These are phyloP conservation scores for Trichosporon inkin DNA, from an alignment of 1,284 basidiomycete species.

Conservation along the genomic window DNA sequence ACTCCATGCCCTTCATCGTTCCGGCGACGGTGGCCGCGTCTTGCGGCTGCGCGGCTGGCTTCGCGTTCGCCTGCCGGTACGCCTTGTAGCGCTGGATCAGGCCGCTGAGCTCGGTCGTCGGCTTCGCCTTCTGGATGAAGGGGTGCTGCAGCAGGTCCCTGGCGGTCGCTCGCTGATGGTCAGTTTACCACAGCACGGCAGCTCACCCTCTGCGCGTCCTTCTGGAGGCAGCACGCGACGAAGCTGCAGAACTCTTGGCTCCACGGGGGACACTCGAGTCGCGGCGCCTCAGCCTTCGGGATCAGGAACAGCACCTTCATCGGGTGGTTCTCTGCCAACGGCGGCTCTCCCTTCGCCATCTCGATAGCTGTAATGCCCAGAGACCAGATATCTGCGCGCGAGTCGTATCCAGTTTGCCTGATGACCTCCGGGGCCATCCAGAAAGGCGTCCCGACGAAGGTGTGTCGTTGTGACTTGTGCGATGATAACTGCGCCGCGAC, in stretches of 20 bases:
- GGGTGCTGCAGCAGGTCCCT: slow-evolving; percentile 86
- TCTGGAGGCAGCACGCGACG: slow-evolving; percentile 82
- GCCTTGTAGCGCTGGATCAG: slow-evolving; percentile 74
- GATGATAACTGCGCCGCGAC: slow-evolving; percentile 90
- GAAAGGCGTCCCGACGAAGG: slow-evolving; percentile 91
- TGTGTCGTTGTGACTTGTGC: slow-evolving; percentile 83
- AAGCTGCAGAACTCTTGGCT: slow-evolving; percentile 88
- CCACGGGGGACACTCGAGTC: slow-evolving; percentile 59
- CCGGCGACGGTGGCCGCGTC: slow-evolving; percentile 27
- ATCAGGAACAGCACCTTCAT: slow-evolving; percentile 89
- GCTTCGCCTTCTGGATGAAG: slow-evolving; percentile 79
- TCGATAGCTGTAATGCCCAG: slow-evolving; percentile 92
- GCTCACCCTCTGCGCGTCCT: slow-evolving; percentile 72
- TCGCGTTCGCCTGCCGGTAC: slow-evolving; percentile 57
- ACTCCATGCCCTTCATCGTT: slow-evolving; percentile 61
- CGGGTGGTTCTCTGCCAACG: slow-evolving; percentile 81
- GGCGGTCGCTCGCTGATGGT: slow-evolving; percentile 72
- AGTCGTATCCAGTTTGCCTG: slow-evolving; percentile 92
- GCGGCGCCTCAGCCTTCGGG: slow-evolving; percentile 80
- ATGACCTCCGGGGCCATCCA: slow-evolving; percentile 99
- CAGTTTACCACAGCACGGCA: background rate
- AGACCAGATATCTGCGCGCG: slow-evolving; percentile 95
- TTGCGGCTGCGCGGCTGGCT: slow-evolving; percentile 47
- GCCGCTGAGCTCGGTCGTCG: slow-evolving; percentile 75
- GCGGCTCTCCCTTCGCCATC: slow-evolving; percentile 90